Evolutionary conservation across 2,329 filamentous ascomycete species (phyloP).

Genomic region (Lecanosticta acicola): DNA sequence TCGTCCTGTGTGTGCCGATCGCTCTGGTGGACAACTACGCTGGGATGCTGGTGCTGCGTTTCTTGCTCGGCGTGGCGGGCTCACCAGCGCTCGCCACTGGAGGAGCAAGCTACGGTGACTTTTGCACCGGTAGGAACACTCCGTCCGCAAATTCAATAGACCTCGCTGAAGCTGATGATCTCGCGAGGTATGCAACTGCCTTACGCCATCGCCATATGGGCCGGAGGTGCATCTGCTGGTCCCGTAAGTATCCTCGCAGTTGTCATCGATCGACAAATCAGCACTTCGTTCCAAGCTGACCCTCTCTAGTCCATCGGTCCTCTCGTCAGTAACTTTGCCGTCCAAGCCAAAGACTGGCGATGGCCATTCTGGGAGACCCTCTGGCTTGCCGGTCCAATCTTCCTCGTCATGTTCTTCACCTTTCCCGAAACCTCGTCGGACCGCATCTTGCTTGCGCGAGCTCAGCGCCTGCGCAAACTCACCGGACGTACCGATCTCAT

Average conservation of each 20-base stretch:
- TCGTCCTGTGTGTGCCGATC: conserved; percentile 3
- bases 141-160: neutral
- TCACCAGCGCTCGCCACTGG: conserved; percentile 58
- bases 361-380: conserved; percentile 59
- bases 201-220: conserved; percentile 39
- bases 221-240: conserved; percentile 36
- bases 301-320: conserved; percentile 54
- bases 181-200: conserved; percentile 33
- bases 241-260: conserved; percentile 24
- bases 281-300: neutral
- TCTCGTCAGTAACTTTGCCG: conserved; percentile 54
- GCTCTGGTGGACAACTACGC: conserved; percentile 27
- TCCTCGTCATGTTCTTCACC: conserved; percentile 43
- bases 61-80: conserved; percentile 61
- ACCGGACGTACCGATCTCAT: conserved; percentile 52
- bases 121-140: conserved; percentile 25
- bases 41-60: conserved; percentile 49
- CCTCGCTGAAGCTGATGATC: neutral
- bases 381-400: conserved; percentile 54
- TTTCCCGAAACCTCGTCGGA: conserved; percentile 54
- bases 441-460: conserved; percentile 50
- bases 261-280: neutral
- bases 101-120: conserved; percentile 42
- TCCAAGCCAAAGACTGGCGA: conserved; percentile 52
- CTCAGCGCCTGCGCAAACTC: conserved; percentile 41